phyloP scores from a whole-genome alignment of 2,329 filamentous ascomycete species.

The Sarocladium strictum region DNA sequence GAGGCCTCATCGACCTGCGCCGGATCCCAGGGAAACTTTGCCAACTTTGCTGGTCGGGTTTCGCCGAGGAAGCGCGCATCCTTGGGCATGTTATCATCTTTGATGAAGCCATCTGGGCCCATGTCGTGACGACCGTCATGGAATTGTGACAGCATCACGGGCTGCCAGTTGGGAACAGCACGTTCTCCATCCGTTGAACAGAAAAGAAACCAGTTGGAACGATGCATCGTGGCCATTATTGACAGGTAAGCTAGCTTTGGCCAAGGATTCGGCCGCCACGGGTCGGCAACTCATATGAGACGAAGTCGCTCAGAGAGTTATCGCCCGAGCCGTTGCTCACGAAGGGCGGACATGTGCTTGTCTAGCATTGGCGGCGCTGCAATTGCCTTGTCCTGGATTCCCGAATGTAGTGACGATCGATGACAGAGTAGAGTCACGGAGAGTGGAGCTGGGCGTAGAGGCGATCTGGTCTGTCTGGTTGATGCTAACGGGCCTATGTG shows the following conservation, averaged over 20 bases:
- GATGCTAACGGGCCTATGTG: too few species aligned
- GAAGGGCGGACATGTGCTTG: background rate
- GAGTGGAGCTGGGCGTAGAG: too few species aligned
- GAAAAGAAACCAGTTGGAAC: constrained; percentile 2
- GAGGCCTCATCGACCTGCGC: too few species aligned
- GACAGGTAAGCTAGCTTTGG: background rate
- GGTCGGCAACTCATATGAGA: background rate
- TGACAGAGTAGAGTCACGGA: too few species aligned
- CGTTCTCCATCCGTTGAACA: constrained; percentile 7
- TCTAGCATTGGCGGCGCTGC: background rate
- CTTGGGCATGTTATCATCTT: background rate
- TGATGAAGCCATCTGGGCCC: constrained; percentile 8
- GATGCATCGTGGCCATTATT: background rate
- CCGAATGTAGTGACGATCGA: background rate
- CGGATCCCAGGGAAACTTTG: too few species aligned
- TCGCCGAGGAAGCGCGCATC: too few species aligned
- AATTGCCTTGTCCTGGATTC: background rate
- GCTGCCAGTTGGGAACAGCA: constrained; percentile 6
- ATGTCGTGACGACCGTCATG: constrained; percentile 10
- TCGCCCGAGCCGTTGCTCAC: background rate
- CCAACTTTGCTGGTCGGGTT: too few species aligned
- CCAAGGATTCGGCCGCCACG: background rate
- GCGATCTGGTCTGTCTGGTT: too few species aligned
- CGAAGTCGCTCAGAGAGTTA: background rate
- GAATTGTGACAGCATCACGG: constrained; percentile 9